phyloP scores from a whole-genome alignment of 768 basidiomycete species.

The Nidula microcarpa region DNA sequence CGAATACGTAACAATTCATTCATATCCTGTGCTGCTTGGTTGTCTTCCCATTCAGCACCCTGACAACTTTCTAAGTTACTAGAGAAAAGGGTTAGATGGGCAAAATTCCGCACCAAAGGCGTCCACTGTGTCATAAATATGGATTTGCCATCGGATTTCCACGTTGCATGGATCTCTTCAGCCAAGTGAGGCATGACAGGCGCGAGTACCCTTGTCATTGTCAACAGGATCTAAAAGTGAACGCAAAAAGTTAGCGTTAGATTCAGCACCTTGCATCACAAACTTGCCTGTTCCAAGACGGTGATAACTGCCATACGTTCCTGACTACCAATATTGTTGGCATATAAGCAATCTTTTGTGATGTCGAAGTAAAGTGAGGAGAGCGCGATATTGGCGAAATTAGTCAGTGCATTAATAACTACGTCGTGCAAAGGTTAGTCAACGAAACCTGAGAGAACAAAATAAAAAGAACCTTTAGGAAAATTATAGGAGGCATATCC shows the following conservation, averaged over 20 bases:
- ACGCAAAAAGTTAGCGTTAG: neutral
- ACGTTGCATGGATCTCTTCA: slow-evolving; percentile 73
- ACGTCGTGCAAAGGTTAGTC: neutral
- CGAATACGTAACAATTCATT: slow-evolving; percentile 56
- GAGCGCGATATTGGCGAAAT: slow-evolving; percentile 80
- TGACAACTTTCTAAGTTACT: slow-evolving; percentile 16
- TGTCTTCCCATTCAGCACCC: slow-evolving; percentile 63
- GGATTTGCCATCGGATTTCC: slow-evolving; percentile 39
- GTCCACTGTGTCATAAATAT: slow-evolving; percentile 74
- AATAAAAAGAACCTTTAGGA: slow-evolving; percentile 73
- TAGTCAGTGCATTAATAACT: slow-evolving; percentile 72
- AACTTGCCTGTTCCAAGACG: slow-evolving; percentile 64
- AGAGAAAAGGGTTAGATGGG: neutral
- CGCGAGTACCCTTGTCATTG: slow-evolving; percentile 68
- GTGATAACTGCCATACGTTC: slow-evolving; percentile 66
- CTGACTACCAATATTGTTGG: slow-evolving; percentile 44
- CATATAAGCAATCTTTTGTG: slow-evolving; percentile 88
- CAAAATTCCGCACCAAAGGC: slow-evolving; percentile 48
- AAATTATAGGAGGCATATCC: slow-evolving; percentile 78
- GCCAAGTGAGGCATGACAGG: slow-evolving; percentile 90
- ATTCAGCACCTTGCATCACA: neutral
- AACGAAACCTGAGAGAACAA: slow-evolving; percentile 75
- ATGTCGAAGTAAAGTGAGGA: slow-evolving; percentile 93
- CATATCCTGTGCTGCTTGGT: slow-evolving; percentile 60
- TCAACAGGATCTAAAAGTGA: slow-evolving; percentile 53